Evolutionary conservation across 805 yeast genomes (phyloP), one percentile per base, ranked within the genome.

Genomic region (Cephaloascus fragrans): DNA sequence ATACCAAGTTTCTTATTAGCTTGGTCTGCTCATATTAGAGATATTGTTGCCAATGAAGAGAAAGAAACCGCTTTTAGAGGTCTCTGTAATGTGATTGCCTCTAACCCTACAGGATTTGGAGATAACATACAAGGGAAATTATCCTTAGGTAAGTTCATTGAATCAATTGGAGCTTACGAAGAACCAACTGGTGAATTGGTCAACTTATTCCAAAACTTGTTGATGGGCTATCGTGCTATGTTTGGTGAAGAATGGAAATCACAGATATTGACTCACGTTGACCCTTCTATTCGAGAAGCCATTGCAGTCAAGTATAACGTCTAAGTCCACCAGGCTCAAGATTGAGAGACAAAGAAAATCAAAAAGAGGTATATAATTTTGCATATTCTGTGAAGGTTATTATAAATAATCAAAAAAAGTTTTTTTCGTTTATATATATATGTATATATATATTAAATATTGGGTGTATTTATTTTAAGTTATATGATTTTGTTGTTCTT

Each of bases 51-150:
- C 47, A 80, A 88, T 41, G 83, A 80, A 39, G 98, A 93, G 57
- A 93, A 93, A 60, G 95, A 85, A 45, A 72, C 88, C 9, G 82
- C 95, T 2, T 86, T 83, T 54, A 70, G 71, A 48, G 98, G 98
- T 3, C 83, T 93, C 77, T 71, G 88, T 53, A 74, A 73, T 40
- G 72, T 79, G 23, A 64, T 90, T 15, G 67, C 69, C 29, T 55
- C 60, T n/a, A 80, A 82, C 50, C 95, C 95, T 2, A 68, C 71
- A 26, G 83, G 79, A 0, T 61, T 85, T 35, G 70, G 75, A 0
- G 55, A 61, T 26, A 73, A 65, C 44, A 58, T 57, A 15, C 66
- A 65, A 38, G 75, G 74, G 8, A 63, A 61, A 44, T 57, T 60
- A 47, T 64, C 71, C 35, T 58, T 83, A 39, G 66, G 74, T 18